Conservation (phyloP, 768 basidiomycete species). For the Rhodotorula toruloides region DNA sequence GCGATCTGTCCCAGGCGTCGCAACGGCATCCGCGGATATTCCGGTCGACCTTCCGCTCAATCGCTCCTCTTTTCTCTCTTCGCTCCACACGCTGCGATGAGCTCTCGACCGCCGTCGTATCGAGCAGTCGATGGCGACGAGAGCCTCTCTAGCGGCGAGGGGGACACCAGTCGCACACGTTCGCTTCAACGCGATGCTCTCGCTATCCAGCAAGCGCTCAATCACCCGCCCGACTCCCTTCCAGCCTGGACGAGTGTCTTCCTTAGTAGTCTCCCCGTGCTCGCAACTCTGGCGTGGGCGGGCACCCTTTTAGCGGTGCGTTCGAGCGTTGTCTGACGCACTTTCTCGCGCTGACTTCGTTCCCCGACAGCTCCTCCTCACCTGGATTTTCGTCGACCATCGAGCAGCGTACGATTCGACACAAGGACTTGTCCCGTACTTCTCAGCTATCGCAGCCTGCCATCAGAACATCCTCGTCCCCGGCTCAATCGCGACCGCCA, state of each 20-base stretch:
- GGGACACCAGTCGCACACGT: too few species aligned
- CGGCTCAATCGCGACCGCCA: not conserved
- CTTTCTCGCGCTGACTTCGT: not conserved
- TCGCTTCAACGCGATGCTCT: too few species aligned
- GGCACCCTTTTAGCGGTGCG: slow-evolving; percentile 5
- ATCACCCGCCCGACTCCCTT: too few species aligned
- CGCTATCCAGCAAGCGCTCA: too few species aligned
- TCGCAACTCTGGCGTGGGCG: slow-evolving; percentile 3
- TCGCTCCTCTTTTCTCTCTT: too few species aligned
- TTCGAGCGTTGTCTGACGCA: not conserved
- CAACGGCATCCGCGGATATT: too few species aligned
- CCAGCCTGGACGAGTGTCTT: not conserved
- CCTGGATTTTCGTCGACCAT: not conserved
- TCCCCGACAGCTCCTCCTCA: slow-evolving; percentile 1
- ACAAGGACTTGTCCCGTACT: slow-evolving; percentile 3
- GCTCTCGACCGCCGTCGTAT: too few species aligned
- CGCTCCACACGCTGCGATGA: too few species aligned
- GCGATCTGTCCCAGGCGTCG: too few species aligned
- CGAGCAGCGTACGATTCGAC: not conserved
- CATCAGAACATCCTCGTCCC: slow-evolving; percentile 3
- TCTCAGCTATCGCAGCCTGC: slow-evolving; percentile 1
- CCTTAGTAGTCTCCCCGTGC: not conserved
- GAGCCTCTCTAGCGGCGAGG: too few species aligned
- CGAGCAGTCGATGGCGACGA: too few species aligned
- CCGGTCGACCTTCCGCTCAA: too few species aligned